Evolutionary conservation across 371 early-diverging fungal species (phyloP).

Genomic region (Mortierella polycephala): DNA sequence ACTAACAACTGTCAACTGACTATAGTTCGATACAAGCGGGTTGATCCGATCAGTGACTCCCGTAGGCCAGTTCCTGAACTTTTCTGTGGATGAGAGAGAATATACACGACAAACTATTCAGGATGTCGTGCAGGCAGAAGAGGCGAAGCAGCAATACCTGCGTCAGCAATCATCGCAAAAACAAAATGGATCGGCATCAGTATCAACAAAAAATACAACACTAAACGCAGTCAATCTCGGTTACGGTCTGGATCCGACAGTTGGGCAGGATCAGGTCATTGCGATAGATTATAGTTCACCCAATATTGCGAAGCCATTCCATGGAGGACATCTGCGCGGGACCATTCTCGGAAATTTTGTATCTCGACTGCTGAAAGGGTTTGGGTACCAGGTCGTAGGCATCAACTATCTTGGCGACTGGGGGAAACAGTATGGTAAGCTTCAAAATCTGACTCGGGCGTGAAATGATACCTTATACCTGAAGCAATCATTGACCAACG

Average conservation of each 20-base stretch:
- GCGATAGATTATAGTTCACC: conserved; percentile 97
- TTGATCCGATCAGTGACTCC: conserved; percentile 63
- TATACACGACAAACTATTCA: conserved; percentile 65
- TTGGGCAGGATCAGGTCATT: conserved; percentile 68
- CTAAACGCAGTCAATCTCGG: conserved; percentile 23
- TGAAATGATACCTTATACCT: too few relatives aligned
- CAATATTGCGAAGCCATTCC: conserved; percentile 99
- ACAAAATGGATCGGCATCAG: conserved; percentile 6
- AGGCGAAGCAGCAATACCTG: conserved; percentile 10
- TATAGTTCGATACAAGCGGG: conserved; percentile 27
- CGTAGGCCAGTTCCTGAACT: conserved; percentile 79
- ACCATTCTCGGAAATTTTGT: conserved; percentile 98
- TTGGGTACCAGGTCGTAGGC: conserved; percentile 90
- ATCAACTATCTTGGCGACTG: conserved; percentile 99
- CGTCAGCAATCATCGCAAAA: neutral
- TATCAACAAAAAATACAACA: conserved; percentile 51
- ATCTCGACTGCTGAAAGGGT: conserved; percentile 80
- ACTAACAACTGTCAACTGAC: too few relatives aligned
- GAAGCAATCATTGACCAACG: too few relatives aligned
- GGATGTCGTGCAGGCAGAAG: conserved; percentile 55
- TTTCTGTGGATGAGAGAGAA: conserved; percentile 66
- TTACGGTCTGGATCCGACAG: conserved; percentile 33
- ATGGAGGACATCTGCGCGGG: conserved; percentile 98
- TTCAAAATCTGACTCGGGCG: neutral
- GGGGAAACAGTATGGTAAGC: conserved; percentile 98